Base-by-base conservation (phyloP, 345 rosid species). In the Heritiera fomes region DNA sequence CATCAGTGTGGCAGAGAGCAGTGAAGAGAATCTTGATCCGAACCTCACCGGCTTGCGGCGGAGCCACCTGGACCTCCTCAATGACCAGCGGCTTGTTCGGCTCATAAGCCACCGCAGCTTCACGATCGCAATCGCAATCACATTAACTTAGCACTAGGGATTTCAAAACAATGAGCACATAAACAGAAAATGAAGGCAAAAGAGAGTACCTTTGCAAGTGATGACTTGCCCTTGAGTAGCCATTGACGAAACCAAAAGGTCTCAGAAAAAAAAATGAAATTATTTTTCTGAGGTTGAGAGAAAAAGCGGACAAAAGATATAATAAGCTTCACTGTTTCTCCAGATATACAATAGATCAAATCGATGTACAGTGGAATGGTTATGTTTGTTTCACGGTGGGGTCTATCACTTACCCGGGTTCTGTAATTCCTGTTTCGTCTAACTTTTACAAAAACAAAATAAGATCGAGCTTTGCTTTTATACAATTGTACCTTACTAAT, bases 21-120 rank as follows among this genome's bases (percentile, higher is more conserved):
- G 97, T 84, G 90, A 86, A 96, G 52, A 92, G 89, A 73, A 96
- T 89, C 91, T 91, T 84, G 87, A 94, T 71, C 76, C 99, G 93
- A 79, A 96, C 98, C 88, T 96, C 99, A 43, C 98, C 98, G 10
- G 94, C 98, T 81, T 96, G 99, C 38, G 99, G 99, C 0, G 98
- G 95, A 80, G 92, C 98, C 61, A 96, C 98, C 84, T 94, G 93
- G 0, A 96, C 97, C 75, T 94, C 98, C 81, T 97, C 98, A 20
- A 93, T 84, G 46, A 87, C 92, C 55, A 96, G 82, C 32, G 98
- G 94, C 85, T 91, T 91, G 86, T 93, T 97, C 45, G 98, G 87
- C 82, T 97, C 99, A 86, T 89, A 97, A 60, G 98, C 94, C 83
- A 97, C 99, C 80, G 99, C 99, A 66, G 99, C 99, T 97, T 61